Conservation (phyloP, 2,329 filamentous ascomycete species). For the Aspergillus novoparasiticus region DNA sequence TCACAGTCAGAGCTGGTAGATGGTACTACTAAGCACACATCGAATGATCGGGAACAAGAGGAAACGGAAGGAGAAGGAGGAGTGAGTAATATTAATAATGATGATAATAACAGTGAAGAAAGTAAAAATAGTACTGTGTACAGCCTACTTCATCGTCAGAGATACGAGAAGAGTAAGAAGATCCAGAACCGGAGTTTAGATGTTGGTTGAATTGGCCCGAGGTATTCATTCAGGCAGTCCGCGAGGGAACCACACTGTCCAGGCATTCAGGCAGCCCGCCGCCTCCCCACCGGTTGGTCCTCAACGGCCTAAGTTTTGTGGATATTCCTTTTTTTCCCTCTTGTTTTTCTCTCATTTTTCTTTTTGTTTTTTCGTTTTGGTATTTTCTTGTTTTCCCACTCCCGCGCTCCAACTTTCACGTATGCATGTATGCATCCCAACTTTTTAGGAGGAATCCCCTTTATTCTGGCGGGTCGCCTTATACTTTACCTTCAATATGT, state of each 20-base stretch:
- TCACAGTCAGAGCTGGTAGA: conserved; percentile 17
- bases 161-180: not conserved
- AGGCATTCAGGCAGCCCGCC: conserved; percentile 5
- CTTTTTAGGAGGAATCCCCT: no score
- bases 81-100: not conserved
- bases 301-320: not conserved
- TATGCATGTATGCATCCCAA: not conserved
- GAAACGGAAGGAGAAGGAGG: not conserved
- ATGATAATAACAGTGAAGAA: not conserved
- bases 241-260: not conserved
- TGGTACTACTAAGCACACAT: not conserved
- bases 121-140: not conserved
- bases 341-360: not conserved
- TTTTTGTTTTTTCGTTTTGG: not conserved
- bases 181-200: not conserved
- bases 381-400: not conserved
- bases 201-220: not conserved
- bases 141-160: not conserved
- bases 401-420: not conserved
- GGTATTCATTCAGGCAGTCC: not conserved
- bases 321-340: not conserved
- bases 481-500: not conserved
- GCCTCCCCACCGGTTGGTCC: not conserved
- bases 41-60: not conserved
- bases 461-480: not conserved